phyloP scores from a whole-genome alignment of 495 filamentous ascomycete genomes.

The Xylaria telfairii region DNA sequence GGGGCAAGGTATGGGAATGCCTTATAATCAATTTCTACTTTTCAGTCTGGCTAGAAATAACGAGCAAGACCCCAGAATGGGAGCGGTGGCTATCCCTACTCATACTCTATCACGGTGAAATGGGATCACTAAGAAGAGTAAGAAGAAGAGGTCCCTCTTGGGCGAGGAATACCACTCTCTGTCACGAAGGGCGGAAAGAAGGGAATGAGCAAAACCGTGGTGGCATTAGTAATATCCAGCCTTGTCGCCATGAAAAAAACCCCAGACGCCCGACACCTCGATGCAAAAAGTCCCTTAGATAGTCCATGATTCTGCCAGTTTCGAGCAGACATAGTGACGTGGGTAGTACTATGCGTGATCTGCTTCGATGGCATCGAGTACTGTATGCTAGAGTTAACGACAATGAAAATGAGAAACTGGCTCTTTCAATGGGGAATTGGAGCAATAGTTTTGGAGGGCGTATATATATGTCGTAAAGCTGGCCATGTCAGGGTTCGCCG shows the following conservation, averaged over 20 bases:
- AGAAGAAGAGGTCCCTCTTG: too few relatives aligned
- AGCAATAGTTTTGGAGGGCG: neutral
- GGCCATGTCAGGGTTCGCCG: conserved; percentile 62
- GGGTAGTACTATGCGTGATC: neutral
- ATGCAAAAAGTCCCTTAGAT: conserved; percentile 20
- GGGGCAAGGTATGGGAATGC: neutral
- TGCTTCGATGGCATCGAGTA: neutral
- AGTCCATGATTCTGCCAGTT: neutral
- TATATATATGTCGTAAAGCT: neutral
- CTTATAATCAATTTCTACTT: neutral
- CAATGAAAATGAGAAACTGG: neutral
- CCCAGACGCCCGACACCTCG: conserved; percentile 9
- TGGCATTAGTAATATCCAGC: neutral
- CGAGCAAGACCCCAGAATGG: neutral
- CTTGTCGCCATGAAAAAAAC: conserved; percentile 4
- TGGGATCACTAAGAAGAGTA: neutral
- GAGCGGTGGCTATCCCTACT: neutral
- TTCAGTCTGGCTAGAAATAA: neutral
- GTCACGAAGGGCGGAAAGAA: neutral
- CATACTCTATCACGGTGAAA: neutral
- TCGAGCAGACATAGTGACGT: neutral
- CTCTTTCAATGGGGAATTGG: neutral
- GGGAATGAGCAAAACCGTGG: neutral
- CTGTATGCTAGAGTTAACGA: neutral
- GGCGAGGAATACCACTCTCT: neutral